phyloP scores from a whole-genome alignment of 352 stramenopile species.

The Pythium volutum region DNA sequence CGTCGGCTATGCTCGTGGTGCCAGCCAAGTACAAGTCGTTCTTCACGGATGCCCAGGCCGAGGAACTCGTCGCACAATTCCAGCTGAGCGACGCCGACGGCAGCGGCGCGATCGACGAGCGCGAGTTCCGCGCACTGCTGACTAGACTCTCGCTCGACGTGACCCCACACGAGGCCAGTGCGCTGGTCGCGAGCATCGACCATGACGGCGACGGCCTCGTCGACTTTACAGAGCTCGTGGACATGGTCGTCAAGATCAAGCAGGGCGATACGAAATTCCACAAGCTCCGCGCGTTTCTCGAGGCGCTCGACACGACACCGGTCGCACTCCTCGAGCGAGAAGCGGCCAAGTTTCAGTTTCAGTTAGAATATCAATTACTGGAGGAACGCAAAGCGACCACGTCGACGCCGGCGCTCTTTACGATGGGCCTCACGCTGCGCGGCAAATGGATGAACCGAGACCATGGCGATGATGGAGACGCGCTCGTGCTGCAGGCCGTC shows the following conservation, averaged over 20 bases:
- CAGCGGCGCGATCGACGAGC: conserved; percentile 61
- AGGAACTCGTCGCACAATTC: conserved; percentile 68
- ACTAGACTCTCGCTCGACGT: conserved; percentile 45
- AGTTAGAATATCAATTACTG: conserved; percentile 46
- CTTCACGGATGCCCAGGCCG: conserved; percentile 45
- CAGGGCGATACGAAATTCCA: conserved; percentile 45
- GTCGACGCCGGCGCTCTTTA: conserved; percentile 30
- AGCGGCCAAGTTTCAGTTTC: conserved; percentile 54
- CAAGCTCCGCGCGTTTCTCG: conserved; percentile 42
- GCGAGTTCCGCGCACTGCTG: conserved; percentile 60
- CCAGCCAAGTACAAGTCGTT: conserved; percentile 34
- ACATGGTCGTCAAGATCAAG: conserved; percentile 54
- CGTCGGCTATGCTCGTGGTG: conserved; percentile 20
- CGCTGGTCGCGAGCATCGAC: conserved; percentile 54
- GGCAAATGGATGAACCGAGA: conserved; percentile 48
- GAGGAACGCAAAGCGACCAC: conserved; percentile 41
- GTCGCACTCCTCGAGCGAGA: conserved; percentile 62
- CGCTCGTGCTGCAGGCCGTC: conserved; percentile 35
- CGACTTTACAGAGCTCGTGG: conserved; percentile 56
- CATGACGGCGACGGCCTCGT: conserved; percentile 56
- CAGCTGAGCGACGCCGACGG: conserved; percentile 47
- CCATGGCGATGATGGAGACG: conserved; percentile 18
- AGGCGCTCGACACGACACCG: conserved; percentile 57
- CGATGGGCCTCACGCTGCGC: conserved; percentile 49
- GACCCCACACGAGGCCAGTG: conserved; percentile 41